Evolutionary conservation across 495 filamentous ascomycete genomes (phyloP), one percentile per base, ranked within the genome.

Genomic region (Cetradonia linearis): DNA sequence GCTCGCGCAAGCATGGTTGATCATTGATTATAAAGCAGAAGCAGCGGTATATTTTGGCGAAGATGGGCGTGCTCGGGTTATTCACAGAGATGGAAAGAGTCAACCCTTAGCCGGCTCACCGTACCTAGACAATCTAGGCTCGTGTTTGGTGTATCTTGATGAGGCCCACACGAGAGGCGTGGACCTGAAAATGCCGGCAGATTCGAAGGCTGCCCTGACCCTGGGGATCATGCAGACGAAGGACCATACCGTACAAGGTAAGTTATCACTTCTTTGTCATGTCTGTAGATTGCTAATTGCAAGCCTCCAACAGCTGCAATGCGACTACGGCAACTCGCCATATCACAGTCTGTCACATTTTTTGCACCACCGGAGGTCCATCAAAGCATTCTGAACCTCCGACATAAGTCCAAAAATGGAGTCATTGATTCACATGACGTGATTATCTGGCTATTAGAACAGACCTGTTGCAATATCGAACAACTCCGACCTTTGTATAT

Each of bases 161-260:
- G 82, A 93, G 62, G 80, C 80, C 0, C 88, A 93, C 63, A 90
- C 88, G 0, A 71, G 88, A 63, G 88, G 88, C 0, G 87, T 81
- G 1, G 87, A 92, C 65, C 65, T 93, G 10, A 83, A 78, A 63
- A 65, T 93, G 4, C 87, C 88, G 0, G 58, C 58, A 0, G 18
- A 74, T 14, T 83, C 81, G 59, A 70, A 80, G 14, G 88, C 84
- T 3, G 84, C 84, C 4, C 79, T 93, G 7, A 91, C 85, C 0
- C 72, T 92, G 1, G 86, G 87, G 0, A 76, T 83, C 0, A 72
- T 75, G n/a, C 69, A 87, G 6, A 85, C 85, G 0, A 91, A 91
- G 67, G 86, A 91, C 54, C 76, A 78, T 44, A 68, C 87, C 2
- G 84, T 89, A 0, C 88, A 93, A 81, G 86, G 86, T 87, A 75